These are phyloP conservation scores for Pleurotus djamor DNA, from an alignment of 768 basidiomycete genomes.

Conservation along the genomic window DNA sequence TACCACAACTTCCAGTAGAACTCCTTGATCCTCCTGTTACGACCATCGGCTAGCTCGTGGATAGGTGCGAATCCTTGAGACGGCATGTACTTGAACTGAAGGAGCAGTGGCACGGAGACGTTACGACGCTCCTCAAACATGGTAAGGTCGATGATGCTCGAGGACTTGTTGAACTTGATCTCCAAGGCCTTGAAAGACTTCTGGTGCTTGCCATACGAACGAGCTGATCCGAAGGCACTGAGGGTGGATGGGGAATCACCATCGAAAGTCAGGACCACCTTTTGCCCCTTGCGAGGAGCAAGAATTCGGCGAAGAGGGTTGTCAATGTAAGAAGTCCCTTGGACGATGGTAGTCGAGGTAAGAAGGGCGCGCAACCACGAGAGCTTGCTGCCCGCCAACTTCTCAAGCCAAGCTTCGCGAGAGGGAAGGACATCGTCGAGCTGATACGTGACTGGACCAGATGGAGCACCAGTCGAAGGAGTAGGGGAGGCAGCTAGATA, in stretches of 20 bases:
- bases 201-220: constrained; percentile 76
- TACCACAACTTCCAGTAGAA: constrained; percentile 99
- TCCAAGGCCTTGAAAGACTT: constrained; percentile 81
- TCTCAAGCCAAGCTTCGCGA: constrained; percentile 75
- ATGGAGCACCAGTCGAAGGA: constrained; percentile 20
- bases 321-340: constrained; percentile 80
- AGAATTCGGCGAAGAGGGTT: constrained; percentile 90
- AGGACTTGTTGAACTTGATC: constrained; percentile 53
- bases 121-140: constrained; percentile 83
- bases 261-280: constrained; percentile 57
- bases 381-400: constrained; percentile 77
- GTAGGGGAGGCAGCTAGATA: constrained; percentile 63
- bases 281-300: constrained; percentile 77
- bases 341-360: constrained; percentile 80
- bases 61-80: constrained; percentile 89
- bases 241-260: constrained; percentile 54
- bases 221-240: constrained; percentile 72
- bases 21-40: constrained; percentile 90
- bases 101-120: constrained; percentile 72
- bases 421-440: constrained; percentile 57
- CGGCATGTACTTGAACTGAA: constrained; percentile 87
- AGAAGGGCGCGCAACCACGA: constrained; percentile 88
- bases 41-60: constrained; percentile 80
- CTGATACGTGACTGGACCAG: constrained; percentile 44
- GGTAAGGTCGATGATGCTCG: constrained; percentile 63